Evolutionary conservation across 2,329 filamentous ascomycete genomes (phyloP), one percentile per base, ranked within the genome.

Genomic region (Cyphellophora attinorum): DNA sequence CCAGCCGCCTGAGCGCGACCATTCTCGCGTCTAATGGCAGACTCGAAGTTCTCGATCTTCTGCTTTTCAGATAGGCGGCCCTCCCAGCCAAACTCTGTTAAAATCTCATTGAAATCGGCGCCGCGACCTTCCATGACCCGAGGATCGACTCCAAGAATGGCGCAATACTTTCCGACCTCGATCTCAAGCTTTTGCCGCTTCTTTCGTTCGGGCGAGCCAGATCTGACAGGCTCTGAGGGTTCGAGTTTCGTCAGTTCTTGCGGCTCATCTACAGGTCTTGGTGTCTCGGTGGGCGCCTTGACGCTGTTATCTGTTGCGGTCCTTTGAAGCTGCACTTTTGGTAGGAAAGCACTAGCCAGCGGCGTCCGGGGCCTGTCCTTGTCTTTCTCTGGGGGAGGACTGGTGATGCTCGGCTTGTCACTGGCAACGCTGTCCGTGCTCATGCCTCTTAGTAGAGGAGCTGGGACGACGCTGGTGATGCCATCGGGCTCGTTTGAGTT

Each of bases 1-100:
- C 85, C 88, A 37, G 85, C 89, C 32, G 88, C 88, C 61, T 95
- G 89, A 2, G 89, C 82, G 47, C 85, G 83, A 45, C 86, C 85
- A 38, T 95, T 74, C 54, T 95, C 88, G 42, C 86, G 77, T 34
- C 89, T 84, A 36, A 95, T 71, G 45, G 93, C 85, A 10, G 74
- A 67, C 60, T 88, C 85, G 53, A 95, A 70, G 34, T 84, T 77
- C 33, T 93, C 84, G 35, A 89, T 77, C 40, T 76, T 82, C 45
- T 81, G 79, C 29, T 76, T 68, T 34, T 83, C 77, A 56, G 85
- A 79, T 44, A 84, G 72, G 31, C 80, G 77, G 31, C 81, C 84
- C 14, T 85, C 78, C 85, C 86, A 95, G 19, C 86, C 86, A 54
- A 94, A 84, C 53, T 93, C 85, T 44, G 85, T 79, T 19, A 95